Evolutionary conservation across 2,329 filamentous ascomycete species (phyloP), one percentile per base, ranked within the genome.

Genomic region (Fusarium veterinarium): DNA sequence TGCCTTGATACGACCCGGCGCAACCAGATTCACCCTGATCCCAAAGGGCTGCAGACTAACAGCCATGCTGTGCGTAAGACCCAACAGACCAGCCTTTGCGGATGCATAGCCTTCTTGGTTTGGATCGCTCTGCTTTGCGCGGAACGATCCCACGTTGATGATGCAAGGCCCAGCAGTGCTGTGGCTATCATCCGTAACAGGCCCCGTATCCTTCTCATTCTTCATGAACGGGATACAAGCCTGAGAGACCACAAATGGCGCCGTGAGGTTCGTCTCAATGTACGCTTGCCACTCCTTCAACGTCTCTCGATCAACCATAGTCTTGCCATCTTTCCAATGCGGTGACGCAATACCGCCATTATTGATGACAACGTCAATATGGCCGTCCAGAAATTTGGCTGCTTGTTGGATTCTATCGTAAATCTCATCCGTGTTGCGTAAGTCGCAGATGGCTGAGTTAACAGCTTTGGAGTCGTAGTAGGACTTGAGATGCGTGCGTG

Each of bases 41-140:
- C 65, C 64, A 1, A 23, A 63, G 0, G 23, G 65, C 3, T 68
- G 33, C 2, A 68, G 33, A 6, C 65, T 68, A 0, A 68, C 64
- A 33, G 65, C 65, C 64, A 68, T 68, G 1, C 65, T 68, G 5
- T 68, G 65, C 2, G 65, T 68, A 4, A 68, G 64, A 13, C 65
- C 65, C 1, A 63, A 0, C 4, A 68, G 7, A 14, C 65, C 65
- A 14, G 64, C 49, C 23, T 68, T 68, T 6, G 65, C 28, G 10
- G 65, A 68, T 7, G 65, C 65, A 14, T 68, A 68, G 0, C 56
- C 65, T 3, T 68, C 65, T 6, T 68, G 65, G 5, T 68, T 68
- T 2, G 65, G 64, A n/a, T 68, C 65, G 4, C 65, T 68, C 20
- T 68, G 56, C 10, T 17, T 48, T 7, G 65, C 65, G 2, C 65